phyloP scores from a whole-genome alignment of 2,329 filamentous ascomycete genomes.

The Elsinoe fawcettii region DNA sequence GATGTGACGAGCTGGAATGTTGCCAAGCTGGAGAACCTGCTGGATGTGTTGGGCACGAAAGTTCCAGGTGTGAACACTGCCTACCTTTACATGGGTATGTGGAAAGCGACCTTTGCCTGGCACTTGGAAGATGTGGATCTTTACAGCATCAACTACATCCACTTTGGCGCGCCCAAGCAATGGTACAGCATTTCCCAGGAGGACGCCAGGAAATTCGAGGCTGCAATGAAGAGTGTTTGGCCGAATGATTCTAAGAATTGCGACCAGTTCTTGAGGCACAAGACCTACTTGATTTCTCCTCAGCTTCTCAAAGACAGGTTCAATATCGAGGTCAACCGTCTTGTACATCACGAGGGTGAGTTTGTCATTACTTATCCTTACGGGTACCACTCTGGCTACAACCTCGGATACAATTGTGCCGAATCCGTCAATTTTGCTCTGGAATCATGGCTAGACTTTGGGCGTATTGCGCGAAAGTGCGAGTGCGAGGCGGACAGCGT shows the following conservation, averaged over 20 bases:
- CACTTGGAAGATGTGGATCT: slow-evolving; percentile 97
- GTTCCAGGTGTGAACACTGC: slow-evolving; percentile 97
- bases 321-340: slow-evolving; percentile 91
- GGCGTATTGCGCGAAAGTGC: slow-evolving; percentile 91
- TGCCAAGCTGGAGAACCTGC: slow-evolving; percentile 83
- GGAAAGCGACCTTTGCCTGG: slow-evolving; percentile 99
- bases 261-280: slow-evolving; percentile 92
- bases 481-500: slow-evolving; percentile 96
- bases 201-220: slow-evolving; percentile 85
- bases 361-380: slow-evolving; percentile 99
- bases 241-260: slow-evolving; percentile 91
- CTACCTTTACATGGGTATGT: slow-evolving; percentile 97
- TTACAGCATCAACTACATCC: slow-evolving; percentile 99
- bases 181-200: slow-evolving; percentile 99
- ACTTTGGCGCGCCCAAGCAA: slow-evolving; percentile 96
- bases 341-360: slow-evolving; percentile 91
- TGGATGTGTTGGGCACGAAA: slow-evolving; percentile 90
- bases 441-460: slow-evolving; percentile 90
- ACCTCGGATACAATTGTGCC: slow-evolving; percentile 95
- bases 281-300: slow-evolving; percentile 93
- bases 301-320: slow-evolving; percentile 78
- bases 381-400: slow-evolving; percentile 96
- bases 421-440: slow-evolving; percentile 98
- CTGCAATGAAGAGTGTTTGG: slow-evolving; percentile 92
- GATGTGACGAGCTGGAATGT: slow-evolving; percentile 82